Conservation (phyloP, 768 basidiomycete species). For the Pulveroboletus sp. region DNA sequence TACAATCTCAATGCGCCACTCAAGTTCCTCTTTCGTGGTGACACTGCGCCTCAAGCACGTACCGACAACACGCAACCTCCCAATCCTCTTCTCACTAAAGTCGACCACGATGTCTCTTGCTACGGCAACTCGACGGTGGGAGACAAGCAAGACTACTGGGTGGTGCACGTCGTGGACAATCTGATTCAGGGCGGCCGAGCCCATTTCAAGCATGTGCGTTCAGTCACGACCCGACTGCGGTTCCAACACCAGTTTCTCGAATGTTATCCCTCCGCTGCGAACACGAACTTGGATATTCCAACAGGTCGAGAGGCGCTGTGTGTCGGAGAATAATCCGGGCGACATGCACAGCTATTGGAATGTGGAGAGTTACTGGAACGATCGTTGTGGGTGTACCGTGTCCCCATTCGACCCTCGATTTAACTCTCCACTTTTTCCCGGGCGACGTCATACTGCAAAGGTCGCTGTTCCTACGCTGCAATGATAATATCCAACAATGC, state of each 20-base stretch:
- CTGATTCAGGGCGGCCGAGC: slow-evolving; percentile 56
- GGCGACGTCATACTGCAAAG: slow-evolving; percentile 81
- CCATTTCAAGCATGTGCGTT: slow-evolving; percentile 69
- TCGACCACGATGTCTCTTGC: slow-evolving; percentile 87
- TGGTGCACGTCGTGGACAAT: slow-evolving; percentile 92
- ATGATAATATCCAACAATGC: slow-evolving; percentile 99
- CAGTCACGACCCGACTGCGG: slow-evolving; percentile 84
- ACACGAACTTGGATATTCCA: slow-evolving; percentile 96
- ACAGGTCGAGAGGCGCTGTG: slow-evolving; percentile 94
- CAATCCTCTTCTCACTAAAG: slow-evolving; percentile 82
- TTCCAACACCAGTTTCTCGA: slow-evolving; percentile 74
- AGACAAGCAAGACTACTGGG: slow-evolving; percentile 87
- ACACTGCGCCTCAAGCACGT: slow-evolving; percentile 80
- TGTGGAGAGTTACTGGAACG: slow-evolving; percentile 96
- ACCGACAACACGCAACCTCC: slow-evolving; percentile 81
- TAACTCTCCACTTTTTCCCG: slow-evolving; percentile 32
- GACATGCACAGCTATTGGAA: slow-evolving; percentile 96
- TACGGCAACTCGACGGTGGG: slow-evolving; percentile 91
- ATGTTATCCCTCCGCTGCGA: slow-evolving; percentile 89
- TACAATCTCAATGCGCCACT: slow-evolving; percentile 65
- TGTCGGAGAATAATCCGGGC: slow-evolving; percentile 75
- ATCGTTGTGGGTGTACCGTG: slow-evolving; percentile 62
- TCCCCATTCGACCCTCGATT: background rate
- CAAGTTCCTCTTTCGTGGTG: slow-evolving; percentile 69
- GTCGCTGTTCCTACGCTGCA: slow-evolving; percentile 87